These are phyloP conservation scores for Pseudogymnoascus verrucosus DNA, from an alignment of 2,329 filamentous ascomycete species.

Conservation along the genomic window DNA sequence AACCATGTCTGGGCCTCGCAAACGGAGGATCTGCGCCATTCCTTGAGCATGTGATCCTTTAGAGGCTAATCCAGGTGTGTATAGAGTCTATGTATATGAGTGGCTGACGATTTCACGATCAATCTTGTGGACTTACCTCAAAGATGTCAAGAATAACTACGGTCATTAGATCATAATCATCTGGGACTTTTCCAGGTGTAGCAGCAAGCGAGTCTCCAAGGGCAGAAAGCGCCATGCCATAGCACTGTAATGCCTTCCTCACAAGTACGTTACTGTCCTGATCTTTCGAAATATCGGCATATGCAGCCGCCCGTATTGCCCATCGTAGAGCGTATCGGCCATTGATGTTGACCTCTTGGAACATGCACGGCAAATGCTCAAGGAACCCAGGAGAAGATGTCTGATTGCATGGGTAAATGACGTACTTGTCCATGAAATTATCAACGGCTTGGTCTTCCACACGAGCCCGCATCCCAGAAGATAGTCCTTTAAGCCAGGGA, in stretches of 20 bases:
- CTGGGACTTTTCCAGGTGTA: conserved; percentile 27
- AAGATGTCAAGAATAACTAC: conserved; percentile 35
- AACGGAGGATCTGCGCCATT: conserved; percentile 34
- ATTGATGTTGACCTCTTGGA: conserved; percentile 32
- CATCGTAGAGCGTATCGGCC: conserved; percentile 32
- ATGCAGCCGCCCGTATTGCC: conserved; percentile 32
- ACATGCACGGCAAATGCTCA: conserved; percentile 32
- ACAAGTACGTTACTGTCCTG: conserved; percentile 18
- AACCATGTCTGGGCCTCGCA: conserved; percentile 30
- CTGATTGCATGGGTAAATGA: conserved; percentile 31
- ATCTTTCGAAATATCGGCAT: conserved; percentile 28
- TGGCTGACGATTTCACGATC: not conserved
- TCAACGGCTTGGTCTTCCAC: conserved; percentile 26
- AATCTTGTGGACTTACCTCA: conserved; percentile 25
- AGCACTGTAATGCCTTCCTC: conserved; percentile 27
- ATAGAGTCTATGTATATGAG: conserved; percentile 26
- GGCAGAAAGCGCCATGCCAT: conserved; percentile 30
- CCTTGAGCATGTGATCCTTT: conserved; percentile 31
- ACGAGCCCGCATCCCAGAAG: conserved; percentile 9
- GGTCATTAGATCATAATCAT: conserved; percentile 35
- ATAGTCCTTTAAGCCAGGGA: conserved; percentile 22
- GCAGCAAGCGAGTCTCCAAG: conserved; percentile 27
- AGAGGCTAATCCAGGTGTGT: conserved; percentile 22
- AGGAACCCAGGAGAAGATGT: conserved; percentile 33
- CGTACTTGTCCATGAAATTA: conserved; percentile 33